Evolutionary conservation across 1,284 basidiomycete species (phyloP).

Genomic region (Malassezia japonica): DNA sequence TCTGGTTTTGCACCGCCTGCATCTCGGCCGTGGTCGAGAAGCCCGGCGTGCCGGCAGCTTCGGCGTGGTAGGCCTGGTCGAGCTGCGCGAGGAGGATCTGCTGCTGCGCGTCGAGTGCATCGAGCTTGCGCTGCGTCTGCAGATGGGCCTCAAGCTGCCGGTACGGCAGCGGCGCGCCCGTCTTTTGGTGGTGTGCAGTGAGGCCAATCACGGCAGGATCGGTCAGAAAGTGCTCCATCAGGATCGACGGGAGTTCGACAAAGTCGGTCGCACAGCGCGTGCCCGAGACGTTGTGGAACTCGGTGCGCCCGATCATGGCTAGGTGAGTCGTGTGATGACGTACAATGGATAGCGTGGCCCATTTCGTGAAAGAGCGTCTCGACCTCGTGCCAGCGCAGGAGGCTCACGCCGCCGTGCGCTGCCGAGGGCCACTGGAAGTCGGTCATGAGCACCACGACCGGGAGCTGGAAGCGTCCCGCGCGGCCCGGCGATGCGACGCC

Average conservation of each 20-base stretch:
- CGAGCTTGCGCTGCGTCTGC: constrained; percentile 21
- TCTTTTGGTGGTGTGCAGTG: constrained; percentile 57
- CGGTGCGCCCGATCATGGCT: constrained; percentile 89
- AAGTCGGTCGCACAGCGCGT: constrained; percentile 98
- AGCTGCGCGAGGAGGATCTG: constrained; percentile 82
- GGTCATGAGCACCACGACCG: constrained; percentile 80
- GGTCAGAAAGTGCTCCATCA: constrained; percentile 91
- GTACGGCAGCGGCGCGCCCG: constrained; percentile 63
- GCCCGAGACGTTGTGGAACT: constrained; percentile 94
- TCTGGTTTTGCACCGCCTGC: constrained; percentile 17
- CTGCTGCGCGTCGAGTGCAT: constrained; percentile 65
- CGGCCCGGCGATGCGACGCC: constrained; percentile 52
- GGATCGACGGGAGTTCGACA: constrained; percentile 90
- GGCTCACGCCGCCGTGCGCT: constrained; percentile 57
- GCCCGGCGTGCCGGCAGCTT: constrained; percentile 51
- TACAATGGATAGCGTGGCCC: constrained; percentile 92
- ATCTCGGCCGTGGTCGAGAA: constrained; percentile 60
- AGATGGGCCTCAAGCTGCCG: constrained; percentile 52
- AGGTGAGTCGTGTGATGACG: background rate
- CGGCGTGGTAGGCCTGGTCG: constrained; percentile 83
- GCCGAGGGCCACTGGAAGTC: constrained; percentile 67
- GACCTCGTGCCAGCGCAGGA: constrained; percentile 86
- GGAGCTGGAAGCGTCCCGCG: constrained; percentile 61
- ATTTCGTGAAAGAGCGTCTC: constrained; percentile 95
- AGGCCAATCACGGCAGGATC: constrained; percentile 72